These are phyloP conservation scores for Firmiana major DNA, from an alignment of 345 rosid genomes.

Conservation along the genomic window DNA sequence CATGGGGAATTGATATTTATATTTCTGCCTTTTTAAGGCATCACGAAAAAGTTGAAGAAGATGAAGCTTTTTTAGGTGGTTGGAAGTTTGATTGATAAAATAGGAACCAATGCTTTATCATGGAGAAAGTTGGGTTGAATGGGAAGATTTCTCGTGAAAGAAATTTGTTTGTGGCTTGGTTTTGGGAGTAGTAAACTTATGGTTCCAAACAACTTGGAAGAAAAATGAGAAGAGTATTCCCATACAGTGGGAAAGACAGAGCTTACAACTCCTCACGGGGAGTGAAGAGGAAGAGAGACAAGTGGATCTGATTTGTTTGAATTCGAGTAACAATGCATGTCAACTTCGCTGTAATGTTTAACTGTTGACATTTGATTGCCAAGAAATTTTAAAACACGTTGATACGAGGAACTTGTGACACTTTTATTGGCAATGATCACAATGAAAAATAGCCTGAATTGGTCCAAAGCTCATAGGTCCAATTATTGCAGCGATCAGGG, in stretches of 20 bases:
- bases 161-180: neutral
- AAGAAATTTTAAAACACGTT: too few relatives aligned
- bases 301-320: neutral
- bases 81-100: conserved; percentile 3
- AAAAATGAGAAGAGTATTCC: neutral
- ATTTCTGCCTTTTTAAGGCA: neutral
- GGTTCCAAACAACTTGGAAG: neutral
- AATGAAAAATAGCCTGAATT: neutral
- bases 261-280: conserved; percentile 1
- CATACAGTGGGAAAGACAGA: neutral
- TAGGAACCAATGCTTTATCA: conserved; percentile 1
- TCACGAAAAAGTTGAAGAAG: conserved; percentile 12
- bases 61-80: neutral
- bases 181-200: neutral
- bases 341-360: too few relatives aligned
- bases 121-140: conserved; percentile 1
- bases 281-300: neutral
- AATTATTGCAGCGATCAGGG: too few relatives aligned
- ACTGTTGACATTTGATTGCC: too few relatives aligned
- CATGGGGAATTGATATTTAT: neutral
- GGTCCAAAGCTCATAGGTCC: neutral
- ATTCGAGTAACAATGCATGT: neutral
- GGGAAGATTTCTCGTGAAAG: conserved; percentile 1
- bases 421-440: neutral
- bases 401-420: too few relatives aligned